A percentile compares a stretch with the other conserved stretches of the same genome.
These are phyloP conservation scores for Pseudevernia furfuracea DNA, from an alignment of 495 filamentous ascomycete genomes.

Conservation along the genomic window DNA sequence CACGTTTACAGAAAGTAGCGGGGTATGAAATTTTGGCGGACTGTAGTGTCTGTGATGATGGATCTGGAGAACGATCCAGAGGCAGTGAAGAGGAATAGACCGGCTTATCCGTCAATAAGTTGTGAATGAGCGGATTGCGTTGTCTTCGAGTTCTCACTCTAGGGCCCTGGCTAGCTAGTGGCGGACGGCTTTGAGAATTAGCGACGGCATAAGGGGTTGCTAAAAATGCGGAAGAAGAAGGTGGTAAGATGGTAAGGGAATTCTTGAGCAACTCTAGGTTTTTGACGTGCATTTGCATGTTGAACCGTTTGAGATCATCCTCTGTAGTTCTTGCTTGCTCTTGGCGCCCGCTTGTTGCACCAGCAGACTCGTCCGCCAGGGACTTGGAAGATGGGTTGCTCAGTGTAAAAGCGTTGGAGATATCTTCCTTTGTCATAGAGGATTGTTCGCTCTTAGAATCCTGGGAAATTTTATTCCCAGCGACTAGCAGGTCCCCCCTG, in stretches of 20 bases:
- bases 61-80: conserved; percentile 40
- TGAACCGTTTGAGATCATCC: conserved; percentile 17
- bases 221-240: conserved; percentile 76
- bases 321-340: conserved; percentile 1
- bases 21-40: conserved; percentile 33
- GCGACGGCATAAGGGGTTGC: conserved; percentile 81
- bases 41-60: conserved; percentile 29
- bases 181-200: conserved; percentile 43
- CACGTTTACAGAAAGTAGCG: conserved; percentile 82
- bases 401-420: neutral
- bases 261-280: conserved; percentile 66
- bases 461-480: neutral
- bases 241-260: conserved; percentile 69
- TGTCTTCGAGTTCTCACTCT: conserved; percentile 66
- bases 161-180: conserved; percentile 43
- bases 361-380: neutral
- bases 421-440: neutral
- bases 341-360: neutral
- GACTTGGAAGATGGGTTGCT: neutral
- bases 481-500: conserved; percentile 45
- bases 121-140: conserved; percentile 92
- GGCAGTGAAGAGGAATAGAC: conserved; percentile 86
- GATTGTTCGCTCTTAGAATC: neutral
- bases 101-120: conserved; percentile 91
- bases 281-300: conserved; percentile 46